Percentiles rank a stretch among this genome's conserved stretches.
Evolutionary conservation across 2,329 filamentous ascomycete species (phyloP).

Genomic region (Fusarium sp.): DNA sequence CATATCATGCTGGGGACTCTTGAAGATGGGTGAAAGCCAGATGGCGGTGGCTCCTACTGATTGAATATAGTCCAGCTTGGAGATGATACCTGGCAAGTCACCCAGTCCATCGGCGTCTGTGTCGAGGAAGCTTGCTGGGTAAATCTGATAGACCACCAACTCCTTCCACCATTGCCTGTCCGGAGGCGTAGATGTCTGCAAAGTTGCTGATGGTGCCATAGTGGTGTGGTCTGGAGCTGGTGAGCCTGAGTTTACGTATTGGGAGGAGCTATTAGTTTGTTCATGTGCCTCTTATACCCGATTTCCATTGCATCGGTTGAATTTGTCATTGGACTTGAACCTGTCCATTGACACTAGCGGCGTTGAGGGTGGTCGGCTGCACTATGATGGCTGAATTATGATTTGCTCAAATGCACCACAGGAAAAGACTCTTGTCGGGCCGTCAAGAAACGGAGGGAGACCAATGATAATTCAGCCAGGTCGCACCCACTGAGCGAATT

Average conservation of each 20-base stretch:
- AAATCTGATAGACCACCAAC: constrained; percentile 63
- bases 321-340: neutral
- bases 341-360: neutral
- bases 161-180: constrained; percentile 39
- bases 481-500: neutral
- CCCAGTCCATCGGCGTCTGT: constrained; percentile 72
- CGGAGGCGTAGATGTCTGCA: constrained; percentile 8
- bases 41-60: constrained; percentile 70
- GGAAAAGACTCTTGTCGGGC: neutral
- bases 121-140: constrained; percentile 70
- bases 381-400: constrained; percentile 25
- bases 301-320: neutral
- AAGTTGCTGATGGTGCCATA: neutral
- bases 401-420: constrained; percentile 5
- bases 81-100: constrained; percentile 73
- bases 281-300: neutral
- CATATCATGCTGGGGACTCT: constrained; percentile 75
- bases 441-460: neutral
- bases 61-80: constrained; percentile 73
- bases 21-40: constrained; percentile 66
- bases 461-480: neutral
- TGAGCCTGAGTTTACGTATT: neutral
- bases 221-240: neutral
- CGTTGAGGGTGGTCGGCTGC: neutral
- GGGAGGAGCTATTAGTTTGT: neutral